Percentiles rank a stretch among this genome's conserved stretches.
Evolutionary conservation across 345 rosid genomes (phyloP).

Genomic region (Cardiospermum halicacabum): DNA sequence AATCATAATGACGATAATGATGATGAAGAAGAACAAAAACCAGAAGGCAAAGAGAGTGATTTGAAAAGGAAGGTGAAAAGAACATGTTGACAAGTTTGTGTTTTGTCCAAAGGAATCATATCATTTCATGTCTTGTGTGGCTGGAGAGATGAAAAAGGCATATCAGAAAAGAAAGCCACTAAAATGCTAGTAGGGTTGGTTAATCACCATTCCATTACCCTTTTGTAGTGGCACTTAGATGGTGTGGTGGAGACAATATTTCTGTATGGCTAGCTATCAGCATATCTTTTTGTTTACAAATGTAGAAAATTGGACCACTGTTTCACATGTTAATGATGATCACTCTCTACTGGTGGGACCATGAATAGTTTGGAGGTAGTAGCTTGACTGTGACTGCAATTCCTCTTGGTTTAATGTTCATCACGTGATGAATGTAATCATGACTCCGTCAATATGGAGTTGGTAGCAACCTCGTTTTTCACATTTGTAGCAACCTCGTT

Average conservation of each 20-base stretch:
- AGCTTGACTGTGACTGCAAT: too few species aligned
- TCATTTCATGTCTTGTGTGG: neutral
- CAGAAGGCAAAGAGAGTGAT: neutral
- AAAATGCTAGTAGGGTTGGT: neutral
- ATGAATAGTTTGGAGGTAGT: too few species aligned
- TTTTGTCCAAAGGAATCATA: neutral
- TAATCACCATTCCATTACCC: too few species aligned
- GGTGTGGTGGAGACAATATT: too few species aligned
- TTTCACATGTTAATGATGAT: too few species aligned
- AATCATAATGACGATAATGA: constrained; percentile 5
- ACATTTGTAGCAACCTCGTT: too few species aligned
- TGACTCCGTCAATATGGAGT: too few species aligned
- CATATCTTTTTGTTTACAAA: neutral
- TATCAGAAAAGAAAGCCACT: neutral
- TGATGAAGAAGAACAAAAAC: neutral
- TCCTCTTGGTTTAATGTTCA: too few species aligned
- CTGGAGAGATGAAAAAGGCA: neutral
- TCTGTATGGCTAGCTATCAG: neutral
- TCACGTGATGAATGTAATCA: too few species aligned
- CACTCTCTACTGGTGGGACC: too few species aligned
- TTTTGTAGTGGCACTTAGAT: neutral
- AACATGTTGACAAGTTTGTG: neutral
- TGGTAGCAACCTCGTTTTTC: too few species aligned
- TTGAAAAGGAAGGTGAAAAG: neutral
- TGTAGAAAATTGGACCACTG: too few species aligned